Conservation (phyloP, 805 yeast species). For the Candida germanica region DNA sequence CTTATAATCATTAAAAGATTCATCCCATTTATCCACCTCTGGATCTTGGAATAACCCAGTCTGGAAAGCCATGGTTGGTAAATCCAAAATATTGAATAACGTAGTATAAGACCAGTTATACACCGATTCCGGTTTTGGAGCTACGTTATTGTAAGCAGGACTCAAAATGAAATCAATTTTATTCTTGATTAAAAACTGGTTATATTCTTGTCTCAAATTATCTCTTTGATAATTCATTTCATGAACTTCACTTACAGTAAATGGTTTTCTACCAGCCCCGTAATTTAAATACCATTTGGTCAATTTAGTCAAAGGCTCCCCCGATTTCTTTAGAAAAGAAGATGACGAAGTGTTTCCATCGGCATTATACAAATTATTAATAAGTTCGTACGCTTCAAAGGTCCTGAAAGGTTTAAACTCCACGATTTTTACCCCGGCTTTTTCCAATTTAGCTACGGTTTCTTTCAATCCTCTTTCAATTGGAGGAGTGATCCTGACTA, state of each 20-base stretch:
- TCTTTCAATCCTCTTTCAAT: constrained; percentile 53
- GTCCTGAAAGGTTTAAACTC: constrained; percentile 58
- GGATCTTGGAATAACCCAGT: constrained; percentile 61
- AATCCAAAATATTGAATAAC: constrained; percentile 67
- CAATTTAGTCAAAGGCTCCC: constrained; percentile 66
- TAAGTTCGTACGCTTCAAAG: constrained; percentile 58
- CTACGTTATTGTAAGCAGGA: constrained; percentile 67
- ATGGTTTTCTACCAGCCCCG: constrained; percentile 53
- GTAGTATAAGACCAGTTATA: constrained; percentile 81
- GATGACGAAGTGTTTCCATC: constrained; percentile 65
- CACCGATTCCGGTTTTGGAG: constrained; percentile 61
- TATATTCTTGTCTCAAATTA: constrained; percentile 53
- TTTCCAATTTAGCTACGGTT: constrained; percentile 50
- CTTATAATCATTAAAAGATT: constrained; percentile 23
- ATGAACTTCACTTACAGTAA: constrained; percentile 50
- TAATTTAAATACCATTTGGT: constrained; percentile 58
- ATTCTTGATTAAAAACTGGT: constrained; percentile 48
- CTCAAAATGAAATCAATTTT: constrained; percentile 63
- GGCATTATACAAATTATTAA: constrained; percentile 51
- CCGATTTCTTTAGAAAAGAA: constrained; percentile 50
- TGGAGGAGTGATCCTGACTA: constrained; percentile 68
- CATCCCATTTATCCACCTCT: constrained; percentile 46
- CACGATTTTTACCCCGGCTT: constrained; percentile 56
- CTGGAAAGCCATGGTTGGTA: constrained; percentile 64
- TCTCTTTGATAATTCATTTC: constrained; percentile 55